Evolutionary conservation across 1,284 basidiomycete genomes (phyloP).

Genomic region (Austroboletus novae-zelandiae): DNA sequence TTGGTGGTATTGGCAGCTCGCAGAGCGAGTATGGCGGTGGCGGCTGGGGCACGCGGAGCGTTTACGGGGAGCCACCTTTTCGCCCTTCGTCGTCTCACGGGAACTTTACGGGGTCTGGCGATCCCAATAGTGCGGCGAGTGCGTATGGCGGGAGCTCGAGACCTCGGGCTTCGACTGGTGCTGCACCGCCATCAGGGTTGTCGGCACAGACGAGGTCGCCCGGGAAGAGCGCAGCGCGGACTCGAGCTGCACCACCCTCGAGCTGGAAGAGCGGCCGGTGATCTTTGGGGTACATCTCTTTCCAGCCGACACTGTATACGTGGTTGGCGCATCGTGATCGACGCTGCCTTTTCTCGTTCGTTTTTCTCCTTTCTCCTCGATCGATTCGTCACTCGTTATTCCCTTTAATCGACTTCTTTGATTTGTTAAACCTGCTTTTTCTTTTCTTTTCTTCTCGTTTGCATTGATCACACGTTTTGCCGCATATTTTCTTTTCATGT

Average conservation of each 20-base stretch:
- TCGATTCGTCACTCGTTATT: not conserved
- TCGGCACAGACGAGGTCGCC: conserved; percentile 11
- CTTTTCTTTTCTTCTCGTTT: not conserved
- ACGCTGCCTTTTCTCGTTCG: conserved; percentile 3
- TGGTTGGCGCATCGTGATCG: not conserved
- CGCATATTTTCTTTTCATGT: too few relatives aligned
- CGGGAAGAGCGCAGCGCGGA: conserved; percentile 12
- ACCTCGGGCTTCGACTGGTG: conserved; percentile 28
- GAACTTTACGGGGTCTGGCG: conserved; percentile 1
- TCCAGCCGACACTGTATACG: not conserved
- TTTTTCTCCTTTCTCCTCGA: conserved; percentile 11
- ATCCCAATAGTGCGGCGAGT: conserved; percentile 13
- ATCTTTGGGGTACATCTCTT: not conserved
- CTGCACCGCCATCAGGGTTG: conserved; percentile 9
- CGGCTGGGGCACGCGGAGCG: conserved; percentile 62
- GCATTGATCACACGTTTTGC: too few relatives aligned
- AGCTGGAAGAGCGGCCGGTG: conserved; percentile 33
- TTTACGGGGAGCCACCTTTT: conserved; percentile 59
- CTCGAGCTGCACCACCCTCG: conserved; percentile 24
- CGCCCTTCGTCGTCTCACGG: conserved; percentile 40
- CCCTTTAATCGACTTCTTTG: conserved; percentile 3
- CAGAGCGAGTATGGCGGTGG: conserved; percentile 51
- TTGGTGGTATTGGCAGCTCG: conserved; percentile 47
- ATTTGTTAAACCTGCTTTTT: not conserved
- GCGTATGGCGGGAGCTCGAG: conserved; percentile 21